These are phyloP conservation scores for Torulaspora gathmanii DNA, from an alignment of 805 yeast genomes.

Conservation along the genomic window DNA sequence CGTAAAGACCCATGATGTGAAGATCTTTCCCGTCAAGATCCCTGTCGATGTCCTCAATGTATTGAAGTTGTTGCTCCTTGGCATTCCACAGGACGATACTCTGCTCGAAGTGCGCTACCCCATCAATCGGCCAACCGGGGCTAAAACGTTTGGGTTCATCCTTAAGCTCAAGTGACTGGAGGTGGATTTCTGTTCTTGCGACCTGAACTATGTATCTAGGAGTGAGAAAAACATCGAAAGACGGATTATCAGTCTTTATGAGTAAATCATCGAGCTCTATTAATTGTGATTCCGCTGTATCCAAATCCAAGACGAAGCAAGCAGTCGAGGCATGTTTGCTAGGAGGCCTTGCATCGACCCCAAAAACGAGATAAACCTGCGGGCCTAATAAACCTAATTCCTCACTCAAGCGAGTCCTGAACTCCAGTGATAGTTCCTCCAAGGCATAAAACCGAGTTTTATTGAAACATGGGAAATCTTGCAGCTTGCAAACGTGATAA, in stretches of 20 bases:
- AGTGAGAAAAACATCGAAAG: constrained; percentile 12
- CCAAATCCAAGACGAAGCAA: constrained; percentile 6
- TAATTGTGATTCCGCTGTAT: constrained; percentile 6
- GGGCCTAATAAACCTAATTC: not conserved
- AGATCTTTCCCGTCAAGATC: not conserved
- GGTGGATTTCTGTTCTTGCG: constrained; percentile 9
- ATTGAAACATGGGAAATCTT: constrained; percentile 15
- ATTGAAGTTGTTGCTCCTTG: constrained; percentile 5
- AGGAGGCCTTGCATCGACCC: constrained; percentile 10
- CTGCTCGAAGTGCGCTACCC: constrained; percentile 7
- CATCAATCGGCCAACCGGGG: constrained; percentile 16
- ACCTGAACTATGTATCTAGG: constrained; percentile 17
- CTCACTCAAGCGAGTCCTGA: constrained; percentile 2
- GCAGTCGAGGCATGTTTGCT: constrained; percentile 7
- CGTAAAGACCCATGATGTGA: not conserved
- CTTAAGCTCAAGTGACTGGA: constrained; percentile 8
- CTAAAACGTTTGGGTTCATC: constrained; percentile 2
- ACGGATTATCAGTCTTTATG: constrained; percentile 6
- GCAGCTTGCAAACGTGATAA: constrained; percentile 10
- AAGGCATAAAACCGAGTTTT: constrained; percentile 5
- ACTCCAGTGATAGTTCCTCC: not conserved
- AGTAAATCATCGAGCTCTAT: constrained; percentile 23
- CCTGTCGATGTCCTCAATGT: constrained; percentile 9
- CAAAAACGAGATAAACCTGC: constrained; percentile 11
- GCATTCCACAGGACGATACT: constrained; percentile 21